Percentiles rank a stretch among this genome's conserved stretches.
These are phyloP conservation scores for Carallia pectinifolia DNA, from an alignment of 345 rosid species.

Conservation along the genomic window DNA sequence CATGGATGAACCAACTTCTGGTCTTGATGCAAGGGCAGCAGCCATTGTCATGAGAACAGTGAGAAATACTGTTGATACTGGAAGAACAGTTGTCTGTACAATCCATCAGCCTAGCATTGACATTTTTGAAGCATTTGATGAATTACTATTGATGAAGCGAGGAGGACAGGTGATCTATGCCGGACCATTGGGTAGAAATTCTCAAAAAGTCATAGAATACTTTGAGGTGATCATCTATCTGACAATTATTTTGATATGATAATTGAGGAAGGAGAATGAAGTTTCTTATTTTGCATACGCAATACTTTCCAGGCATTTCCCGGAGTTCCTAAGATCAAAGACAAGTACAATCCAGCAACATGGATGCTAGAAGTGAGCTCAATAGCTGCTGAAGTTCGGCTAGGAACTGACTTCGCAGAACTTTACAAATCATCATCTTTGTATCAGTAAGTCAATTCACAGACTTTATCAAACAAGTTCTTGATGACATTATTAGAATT, in stretches of 20 bases:
- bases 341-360: conserved; percentile 77
- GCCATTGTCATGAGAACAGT: conserved; percentile 93
- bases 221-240: conserved; percentile 50
- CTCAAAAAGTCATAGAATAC: conserved; percentile 66
- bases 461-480: not conserved
- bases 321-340: conserved; percentile 61
- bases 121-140: conserved; percentile 88
- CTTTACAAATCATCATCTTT: conserved; percentile 54
- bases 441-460: conserved; percentile 45
- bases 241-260: not conserved
- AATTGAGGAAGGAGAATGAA: not conserved
- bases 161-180: conserved; percentile 79
- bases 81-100: conserved; percentile 84
- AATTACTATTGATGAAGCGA: conserved; percentile 75
- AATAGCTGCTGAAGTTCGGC: conserved; percentile 60
- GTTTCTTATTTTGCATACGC: not conserved
- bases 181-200: conserved; percentile 67
- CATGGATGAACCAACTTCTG: conserved; percentile 95
- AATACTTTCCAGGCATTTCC: conserved; percentile 44
- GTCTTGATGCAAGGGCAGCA: conserved; percentile 87
- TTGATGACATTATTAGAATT: not conserved
- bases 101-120: conserved; percentile 89
- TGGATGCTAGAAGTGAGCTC: conserved; percentile 95
- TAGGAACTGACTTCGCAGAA: conserved; percentile 74
- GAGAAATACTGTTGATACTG: conserved; percentile 88